phyloP scores from a whole-genome alignment of 768 basidiomycete species.

The Leucosporidium yakuticum region DNA sequence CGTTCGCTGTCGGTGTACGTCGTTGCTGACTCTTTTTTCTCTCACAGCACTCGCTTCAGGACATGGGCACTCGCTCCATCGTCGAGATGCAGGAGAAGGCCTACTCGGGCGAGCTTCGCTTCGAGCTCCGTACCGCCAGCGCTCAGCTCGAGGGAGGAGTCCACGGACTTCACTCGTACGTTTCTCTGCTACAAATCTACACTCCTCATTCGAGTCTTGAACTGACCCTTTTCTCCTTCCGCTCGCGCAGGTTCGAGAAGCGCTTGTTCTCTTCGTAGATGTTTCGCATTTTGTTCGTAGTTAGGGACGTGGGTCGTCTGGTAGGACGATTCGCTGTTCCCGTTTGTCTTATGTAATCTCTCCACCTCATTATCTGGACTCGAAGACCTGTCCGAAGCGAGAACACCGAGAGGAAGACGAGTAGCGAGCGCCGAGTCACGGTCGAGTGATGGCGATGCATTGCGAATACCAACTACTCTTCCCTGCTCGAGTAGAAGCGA shows the following conservation, averaged over 20 bases:
- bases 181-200: too few species aligned
- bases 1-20: conserved; percentile 42
- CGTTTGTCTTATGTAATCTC: too few species aligned
- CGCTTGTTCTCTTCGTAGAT: not conserved
- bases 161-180: conserved; percentile 85
- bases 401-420: too few species aligned
- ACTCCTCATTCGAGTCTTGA: not conserved
- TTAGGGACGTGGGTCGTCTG: too few species aligned
- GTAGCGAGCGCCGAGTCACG: too few species aligned
- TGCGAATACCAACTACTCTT: too few species aligned
- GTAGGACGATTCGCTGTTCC: too few species aligned
- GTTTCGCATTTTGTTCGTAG: not conserved
- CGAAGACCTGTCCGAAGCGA: too few species aligned
- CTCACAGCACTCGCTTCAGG: conserved; percentile 84
- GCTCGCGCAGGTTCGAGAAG: not conserved
- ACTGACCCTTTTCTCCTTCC: not conserved
- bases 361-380: not conserved
- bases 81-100: conserved; percentile 63
- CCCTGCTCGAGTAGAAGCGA: not conserved
- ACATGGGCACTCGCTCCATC: conserved; percentile 72
- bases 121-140: conserved; percentile 87
- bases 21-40: not conserved
- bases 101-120: conserved; percentile 62
- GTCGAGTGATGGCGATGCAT: too few species aligned
- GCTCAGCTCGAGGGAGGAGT: conserved; percentile 95